These are phyloP conservation scores for Cynanchum wilfordii DNA, from an alignment of 257 asterid genomes.

Conservation along the genomic window DNA sequence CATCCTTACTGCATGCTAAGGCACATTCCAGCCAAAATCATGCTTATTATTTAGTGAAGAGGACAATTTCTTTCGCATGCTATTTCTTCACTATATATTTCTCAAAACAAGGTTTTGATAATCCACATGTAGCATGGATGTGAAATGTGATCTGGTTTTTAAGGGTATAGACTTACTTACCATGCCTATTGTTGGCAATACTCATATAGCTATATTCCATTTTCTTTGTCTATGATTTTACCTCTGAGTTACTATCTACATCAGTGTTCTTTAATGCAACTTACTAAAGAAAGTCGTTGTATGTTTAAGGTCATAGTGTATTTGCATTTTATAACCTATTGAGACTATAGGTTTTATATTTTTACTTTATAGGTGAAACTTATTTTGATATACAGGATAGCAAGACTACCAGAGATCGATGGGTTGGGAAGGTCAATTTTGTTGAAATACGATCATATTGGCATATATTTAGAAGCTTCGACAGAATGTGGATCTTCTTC, in stretches of 20 bases:
- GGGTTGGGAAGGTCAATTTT: conserved; percentile 98
- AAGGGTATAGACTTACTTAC: too few relatives aligned
- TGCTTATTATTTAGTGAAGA: not conserved
- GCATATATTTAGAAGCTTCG: conserved; percentile 95
- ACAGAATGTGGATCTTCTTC: conserved; percentile 99
- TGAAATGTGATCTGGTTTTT: not conserved
- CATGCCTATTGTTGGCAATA: not conserved
- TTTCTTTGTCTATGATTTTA: not conserved
- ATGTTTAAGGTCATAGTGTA: not conserved
- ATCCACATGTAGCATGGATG: not conserved
- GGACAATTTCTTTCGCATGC: too few relatives aligned
- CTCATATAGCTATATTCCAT: not conserved
- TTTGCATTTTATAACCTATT: conserved; percentile 2
- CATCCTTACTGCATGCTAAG: too few relatives aligned
- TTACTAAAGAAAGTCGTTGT: not conserved
- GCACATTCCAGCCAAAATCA: not conserved
- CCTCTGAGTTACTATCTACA: not conserved
- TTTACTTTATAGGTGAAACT: conserved; percentile 17
- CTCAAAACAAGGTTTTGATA: not conserved
- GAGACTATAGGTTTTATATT: not conserved
- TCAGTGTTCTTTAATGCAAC: not conserved
- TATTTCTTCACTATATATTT: not conserved
- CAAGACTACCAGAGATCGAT: conserved; percentile 59
- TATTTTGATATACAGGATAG: conserved; percentile 42
- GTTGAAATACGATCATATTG: conserved; percentile 96